Conservation (phyloP, 225 moss, liverwort and hornwort genomes). For the Rhytidiadelphus loreus region DNA sequence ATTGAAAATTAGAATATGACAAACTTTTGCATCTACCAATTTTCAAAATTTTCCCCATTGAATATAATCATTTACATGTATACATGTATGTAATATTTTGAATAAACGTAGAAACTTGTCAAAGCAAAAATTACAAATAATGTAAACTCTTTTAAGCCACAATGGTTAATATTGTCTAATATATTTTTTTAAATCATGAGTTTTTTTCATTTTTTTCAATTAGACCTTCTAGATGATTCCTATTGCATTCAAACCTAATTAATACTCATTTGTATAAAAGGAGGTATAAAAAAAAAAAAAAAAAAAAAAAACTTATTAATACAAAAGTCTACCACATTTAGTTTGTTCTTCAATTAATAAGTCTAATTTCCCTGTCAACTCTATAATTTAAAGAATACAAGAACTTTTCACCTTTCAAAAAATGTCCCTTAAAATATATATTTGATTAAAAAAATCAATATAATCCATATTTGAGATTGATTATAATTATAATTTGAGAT, state of each 20-base stretch:
- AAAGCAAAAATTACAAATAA: neutral
- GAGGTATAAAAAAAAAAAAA: too few species aligned
- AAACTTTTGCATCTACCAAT: neutral
- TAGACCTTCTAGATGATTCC: neutral
- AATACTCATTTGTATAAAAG: too few species aligned
- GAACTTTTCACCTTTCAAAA: neutral
- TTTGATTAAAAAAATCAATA: neutral
- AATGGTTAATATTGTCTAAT: neutral
- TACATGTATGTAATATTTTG: neutral
- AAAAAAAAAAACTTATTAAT: too few species aligned
- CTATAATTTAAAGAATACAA: neutral
- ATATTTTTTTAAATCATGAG: neutral
- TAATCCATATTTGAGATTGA: neutral
- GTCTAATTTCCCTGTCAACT: neutral
- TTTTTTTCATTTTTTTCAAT: neutral
- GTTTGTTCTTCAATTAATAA: neutral
- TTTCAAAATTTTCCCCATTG: neutral
- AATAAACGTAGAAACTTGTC: neutral
- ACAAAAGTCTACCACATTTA: neutral
- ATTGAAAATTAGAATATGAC: fast-evolving
- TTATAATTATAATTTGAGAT: too few species aligned
- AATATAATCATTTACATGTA: neutral
- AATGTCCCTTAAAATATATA: neutral
- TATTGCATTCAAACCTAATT: neutral
- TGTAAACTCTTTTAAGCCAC: neutral